A percentile compares a stretch with the other conserved stretches of the same genome.
These are phyloP conservation scores for Fusarium sp. DNA, from an alignment of 2,329 filamentous ascomycete species.

Conservation along the genomic window DNA sequence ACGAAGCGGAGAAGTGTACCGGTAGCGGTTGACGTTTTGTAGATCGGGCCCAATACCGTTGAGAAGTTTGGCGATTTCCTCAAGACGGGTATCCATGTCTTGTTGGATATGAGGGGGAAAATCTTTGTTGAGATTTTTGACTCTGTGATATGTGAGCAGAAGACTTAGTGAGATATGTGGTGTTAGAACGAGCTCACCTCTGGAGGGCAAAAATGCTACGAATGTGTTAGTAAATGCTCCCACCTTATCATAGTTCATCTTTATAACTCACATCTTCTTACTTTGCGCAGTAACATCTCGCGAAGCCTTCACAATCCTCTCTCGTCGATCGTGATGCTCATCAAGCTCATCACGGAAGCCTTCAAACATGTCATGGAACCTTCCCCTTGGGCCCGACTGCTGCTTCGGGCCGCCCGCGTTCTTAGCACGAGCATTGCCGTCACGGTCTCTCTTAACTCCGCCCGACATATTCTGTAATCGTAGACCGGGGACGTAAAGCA, in stretches of 20 bases:
- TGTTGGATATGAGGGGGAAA: slow-evolving; percentile 79
- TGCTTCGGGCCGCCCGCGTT: slow-evolving; percentile 45
- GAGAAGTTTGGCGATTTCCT: slow-evolving; percentile 80
- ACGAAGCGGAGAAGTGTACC: slow-evolving; percentile 85
- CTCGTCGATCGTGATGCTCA: slow-evolving; percentile 92
- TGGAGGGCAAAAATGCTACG: slow-evolving; percentile 59
- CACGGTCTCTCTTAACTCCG: slow-evolving; percentile 51
- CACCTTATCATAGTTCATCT: no score
- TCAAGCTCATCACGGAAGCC: slow-evolving; percentile 89
- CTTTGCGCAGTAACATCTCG: slow-evolving; percentile 93
- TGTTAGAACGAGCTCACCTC: slow-evolving; percentile 50
- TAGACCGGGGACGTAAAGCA: not conserved
- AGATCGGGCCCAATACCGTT: slow-evolving; percentile 79
- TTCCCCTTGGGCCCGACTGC: slow-evolving; percentile 55
- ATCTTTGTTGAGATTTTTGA: slow-evolving; percentile 73
- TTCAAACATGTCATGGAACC: slow-evolving; percentile 84
- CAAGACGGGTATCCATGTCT: slow-evolving; percentile 78
- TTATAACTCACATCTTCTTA: slow-evolving; percentile 87
- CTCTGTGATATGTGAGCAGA: slow-evolving; percentile 62
- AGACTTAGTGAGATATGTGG: not conserved
- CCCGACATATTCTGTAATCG: slow-evolving; percentile 33
- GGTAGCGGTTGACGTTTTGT: slow-evolving; percentile 82
- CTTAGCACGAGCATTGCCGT: slow-evolving; percentile 65
- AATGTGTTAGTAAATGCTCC: slow-evolving; percentile 8
- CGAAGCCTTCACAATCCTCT: slow-evolving; percentile 90